Conservation (phyloP, 192 early-diverging fungal species). For the Coemansia sp. region DNA sequence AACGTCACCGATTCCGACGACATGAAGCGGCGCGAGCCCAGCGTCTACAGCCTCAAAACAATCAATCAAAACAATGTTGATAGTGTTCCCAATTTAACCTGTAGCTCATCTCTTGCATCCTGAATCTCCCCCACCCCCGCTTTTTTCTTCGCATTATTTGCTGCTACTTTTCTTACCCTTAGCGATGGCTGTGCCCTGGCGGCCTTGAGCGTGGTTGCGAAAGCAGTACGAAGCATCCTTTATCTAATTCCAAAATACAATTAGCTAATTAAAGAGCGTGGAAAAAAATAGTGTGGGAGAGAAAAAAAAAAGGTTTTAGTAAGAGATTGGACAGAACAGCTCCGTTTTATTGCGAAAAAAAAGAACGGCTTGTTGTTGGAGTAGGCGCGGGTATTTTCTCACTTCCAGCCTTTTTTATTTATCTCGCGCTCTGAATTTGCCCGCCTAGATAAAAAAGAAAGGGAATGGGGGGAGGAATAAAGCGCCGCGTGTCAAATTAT, state of each 20-base stretch:
- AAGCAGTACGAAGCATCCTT: neutral
- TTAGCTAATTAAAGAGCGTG: neutral
- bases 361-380: too few species aligned
- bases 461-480: neutral
- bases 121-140: too few species aligned
- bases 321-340: too few species aligned
- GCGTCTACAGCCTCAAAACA: neutral
- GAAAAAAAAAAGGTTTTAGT: too few species aligned
- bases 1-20: constrained; percentile 61
- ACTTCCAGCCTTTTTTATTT: neutral
- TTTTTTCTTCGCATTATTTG: neutral
- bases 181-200: neutral
- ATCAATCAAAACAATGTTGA: too few species aligned
- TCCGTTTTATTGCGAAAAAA: too few species aligned
- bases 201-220: neutral
- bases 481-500: neutral
- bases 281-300: neutral
- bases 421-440: neutral
- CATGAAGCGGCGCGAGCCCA: constrained; percentile 18
- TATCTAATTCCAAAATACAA: neutral
- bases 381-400: neutral
- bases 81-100: too few species aligned
- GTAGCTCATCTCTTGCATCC: too few species aligned
- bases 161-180: neutral
- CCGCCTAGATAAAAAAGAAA: too few species aligned